Conservation (phyloP, 371 early-diverging fungal species). For the Phascolomyces articulosus region DNA sequence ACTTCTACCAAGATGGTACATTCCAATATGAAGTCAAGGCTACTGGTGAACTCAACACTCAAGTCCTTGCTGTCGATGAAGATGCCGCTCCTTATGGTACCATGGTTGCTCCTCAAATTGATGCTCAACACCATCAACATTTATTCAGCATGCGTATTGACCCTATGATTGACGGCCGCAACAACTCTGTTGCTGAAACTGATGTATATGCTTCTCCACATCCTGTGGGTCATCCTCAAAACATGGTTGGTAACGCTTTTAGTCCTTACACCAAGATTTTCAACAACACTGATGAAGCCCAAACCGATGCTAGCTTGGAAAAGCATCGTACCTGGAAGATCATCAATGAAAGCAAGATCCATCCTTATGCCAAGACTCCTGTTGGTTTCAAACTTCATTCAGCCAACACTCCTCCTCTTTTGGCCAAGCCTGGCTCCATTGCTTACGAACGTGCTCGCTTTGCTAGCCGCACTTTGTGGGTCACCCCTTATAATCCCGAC, state of each 20-base stretch:
- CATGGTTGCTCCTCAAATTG: conserved; percentile 50
- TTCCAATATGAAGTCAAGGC: conserved; percentile 58
- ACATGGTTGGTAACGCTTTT: conserved; percentile 45
- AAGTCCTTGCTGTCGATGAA: conserved; percentile 53
- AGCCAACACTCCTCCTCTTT: conserved; percentile 35
- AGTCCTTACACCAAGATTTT: conserved; percentile 27
- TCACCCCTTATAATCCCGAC: conserved; percentile 44
- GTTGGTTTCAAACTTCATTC: conserved; percentile 43
- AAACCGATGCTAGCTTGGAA: conserved; percentile 24
- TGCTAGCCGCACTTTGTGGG: conserved; percentile 50
- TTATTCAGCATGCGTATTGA: conserved; percentile 55
- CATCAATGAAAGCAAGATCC: conserved; percentile 37
- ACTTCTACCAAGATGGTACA: conserved; percentile 56
- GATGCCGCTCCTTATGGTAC: conserved; percentile 42
- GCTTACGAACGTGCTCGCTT: conserved; percentile 50
- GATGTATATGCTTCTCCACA: conserved; percentile 32
- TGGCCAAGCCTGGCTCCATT: conserved; percentile 45
- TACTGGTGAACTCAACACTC: conserved; percentile 53
- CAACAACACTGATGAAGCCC: conserved; percentile 37
- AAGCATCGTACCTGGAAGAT: conserved; percentile 45
- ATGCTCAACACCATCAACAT: conserved; percentile 54
- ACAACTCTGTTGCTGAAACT: conserved; percentile 39
- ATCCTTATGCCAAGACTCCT: conserved; percentile 41
- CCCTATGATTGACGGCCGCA: conserved; percentile 49
- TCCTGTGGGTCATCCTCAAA: conserved; percentile 50